Evolutionary conservation across 1,139 yeast genomes (phyloP).

Genomic region (Suhomyces kunorum): DNA sequence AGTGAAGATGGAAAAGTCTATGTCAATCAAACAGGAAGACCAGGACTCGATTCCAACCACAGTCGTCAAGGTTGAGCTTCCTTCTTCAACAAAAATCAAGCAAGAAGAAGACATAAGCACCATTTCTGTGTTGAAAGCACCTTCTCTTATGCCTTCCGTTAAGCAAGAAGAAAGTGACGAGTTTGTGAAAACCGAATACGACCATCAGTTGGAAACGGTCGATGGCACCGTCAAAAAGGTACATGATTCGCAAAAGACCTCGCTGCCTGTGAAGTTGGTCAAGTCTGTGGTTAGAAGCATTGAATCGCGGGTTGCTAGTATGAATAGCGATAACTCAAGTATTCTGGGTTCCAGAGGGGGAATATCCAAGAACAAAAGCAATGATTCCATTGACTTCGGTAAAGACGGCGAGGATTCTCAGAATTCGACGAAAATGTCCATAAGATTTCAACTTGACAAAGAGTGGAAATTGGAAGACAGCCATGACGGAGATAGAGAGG

Average conservation of each 20-base stretch:
- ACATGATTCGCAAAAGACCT: constrained; percentile 3
- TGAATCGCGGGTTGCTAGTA: constrained; percentile 10
- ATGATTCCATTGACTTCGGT: constrained; percentile 2
- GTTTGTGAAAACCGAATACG: constrained; percentile 7
- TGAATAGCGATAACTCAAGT: constrained; percentile 4
- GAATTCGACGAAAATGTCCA: constrained; percentile 28
- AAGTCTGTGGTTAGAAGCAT: constrained; percentile 11
- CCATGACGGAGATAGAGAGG: constrained; percentile 47
- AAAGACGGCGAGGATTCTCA: constrained; percentile 19
- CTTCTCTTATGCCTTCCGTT: constrained; percentile 1
- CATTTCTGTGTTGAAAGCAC: neutral
- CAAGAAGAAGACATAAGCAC: neutral
- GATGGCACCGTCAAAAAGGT: constrained; percentile 7
- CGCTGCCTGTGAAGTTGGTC: constrained; percentile 12
- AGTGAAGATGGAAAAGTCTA: neutral
- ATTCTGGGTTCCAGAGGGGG: neutral
- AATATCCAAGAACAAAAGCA: neutral
- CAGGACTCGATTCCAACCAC: neutral
- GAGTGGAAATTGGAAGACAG: constrained; percentile 48
- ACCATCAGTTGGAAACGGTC: constrained; percentile 7
- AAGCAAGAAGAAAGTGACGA: constrained; percentile 11
- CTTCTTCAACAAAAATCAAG: neutral
- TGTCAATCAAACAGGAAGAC: neutral
- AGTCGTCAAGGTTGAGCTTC: constrained; percentile 7
- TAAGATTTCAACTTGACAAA: constrained; percentile 38